Evolutionary conservation across 2,329 filamentous ascomycete genomes (phyloP).

Genomic region (Chaetomiaceae sp.): DNA sequence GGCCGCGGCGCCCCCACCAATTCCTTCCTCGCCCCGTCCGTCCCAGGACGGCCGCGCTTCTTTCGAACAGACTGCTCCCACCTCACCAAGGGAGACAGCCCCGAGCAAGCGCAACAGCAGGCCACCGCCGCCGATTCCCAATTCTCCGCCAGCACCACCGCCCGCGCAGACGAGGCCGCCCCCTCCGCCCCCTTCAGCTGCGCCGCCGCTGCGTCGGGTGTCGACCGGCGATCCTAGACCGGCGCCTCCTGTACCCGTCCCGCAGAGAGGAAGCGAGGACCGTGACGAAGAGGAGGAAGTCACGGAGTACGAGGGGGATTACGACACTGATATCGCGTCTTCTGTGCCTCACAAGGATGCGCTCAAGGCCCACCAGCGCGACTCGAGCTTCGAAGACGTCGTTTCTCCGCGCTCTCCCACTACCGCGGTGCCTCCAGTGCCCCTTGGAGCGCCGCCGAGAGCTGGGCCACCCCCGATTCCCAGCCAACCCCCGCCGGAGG

Average conservation of each 20-base stretch:
- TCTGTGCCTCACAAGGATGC: constrained; percentile 91
- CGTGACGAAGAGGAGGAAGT: constrained; percentile 74
- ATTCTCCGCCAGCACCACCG: constrained; percentile 40
- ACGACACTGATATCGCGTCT: constrained; percentile 95
- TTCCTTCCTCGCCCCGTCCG: constrained; percentile 33
- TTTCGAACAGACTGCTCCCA: constrained; percentile 37
- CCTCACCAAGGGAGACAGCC: constrained; percentile 29
- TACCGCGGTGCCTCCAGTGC: constrained; percentile 36
- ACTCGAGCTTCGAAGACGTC: constrained; percentile 68
- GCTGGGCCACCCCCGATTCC: constrained; percentile 43
- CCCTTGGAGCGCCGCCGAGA: constrained; percentile 46
- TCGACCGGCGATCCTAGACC: constrained; percentile 50
- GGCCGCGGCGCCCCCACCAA: constrained; percentile 35
- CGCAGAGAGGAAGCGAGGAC: constrained; percentile 48
- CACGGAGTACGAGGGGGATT: constrained; percentile 95
- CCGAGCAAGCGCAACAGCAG: constrained; percentile 51
- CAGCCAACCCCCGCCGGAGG: constrained; percentile 34
- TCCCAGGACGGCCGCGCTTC: constrained; percentile 28
- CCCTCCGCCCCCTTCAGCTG: constrained; percentile 58
- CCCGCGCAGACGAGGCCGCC: constrained; percentile 55
- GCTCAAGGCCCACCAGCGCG: constrained; percentile 71
- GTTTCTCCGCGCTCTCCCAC: constrained; percentile 53
- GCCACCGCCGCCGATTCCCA: constrained; percentile 56
- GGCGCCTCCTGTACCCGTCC: constrained; percentile 30
- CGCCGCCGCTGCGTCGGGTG: constrained; percentile 41